Base-by-base conservation (phyloP, 83 land plant species). In the Isoetes engelmannii region DNA sequence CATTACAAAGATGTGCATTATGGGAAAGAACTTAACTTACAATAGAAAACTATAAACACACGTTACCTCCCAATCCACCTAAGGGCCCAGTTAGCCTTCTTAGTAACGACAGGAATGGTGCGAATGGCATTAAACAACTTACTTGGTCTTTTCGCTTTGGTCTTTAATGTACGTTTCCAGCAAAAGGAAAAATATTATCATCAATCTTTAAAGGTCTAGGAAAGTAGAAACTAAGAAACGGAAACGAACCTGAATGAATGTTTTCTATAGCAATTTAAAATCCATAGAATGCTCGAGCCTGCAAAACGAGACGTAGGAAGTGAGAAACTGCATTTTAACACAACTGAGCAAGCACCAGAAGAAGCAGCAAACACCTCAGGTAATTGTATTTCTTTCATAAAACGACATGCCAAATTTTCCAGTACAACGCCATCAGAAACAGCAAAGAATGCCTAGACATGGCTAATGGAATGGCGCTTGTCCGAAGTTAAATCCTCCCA, bases 401-500 rank as follows among this genome's bases (percentile, higher is more conserved):
- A 88, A 12, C 90, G 75, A 5, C 71, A 82, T 65, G 87, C 92
- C 72, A 86, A 63, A 65, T 88, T 88, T 55, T 86, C 87, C 67
- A 88, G 70, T 46, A 88, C 92, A 72, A 88, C 86, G 44, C 92
- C 92, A 72, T 88, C 92, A 45, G 90, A 88, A 12, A 89, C 85
- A 4, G 90, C 92, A 55, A 89, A 89, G 57, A 89, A 89, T 9
- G 92, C 92, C 45, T 86, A 65, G 4, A 88, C 85, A 59, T 88
- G 89, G 66, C 79, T 80, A 10, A 89, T 74, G 56, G 86, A 89
- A 67, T 84, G 87, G 53, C 61, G 70, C 70, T 86, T 85, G 9
- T 73, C 48, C 8, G 43, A 56, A 7, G 82, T 50, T 28, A 89
- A 74, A 15, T 48, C 48, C 12, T 82, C 87, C 93, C 87, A 89